These are phyloP conservation scores for Chaetomiaceae sp. DNA, from an alignment of 2,329 filamentous ascomycete genomes.

Conservation along the genomic window DNA sequence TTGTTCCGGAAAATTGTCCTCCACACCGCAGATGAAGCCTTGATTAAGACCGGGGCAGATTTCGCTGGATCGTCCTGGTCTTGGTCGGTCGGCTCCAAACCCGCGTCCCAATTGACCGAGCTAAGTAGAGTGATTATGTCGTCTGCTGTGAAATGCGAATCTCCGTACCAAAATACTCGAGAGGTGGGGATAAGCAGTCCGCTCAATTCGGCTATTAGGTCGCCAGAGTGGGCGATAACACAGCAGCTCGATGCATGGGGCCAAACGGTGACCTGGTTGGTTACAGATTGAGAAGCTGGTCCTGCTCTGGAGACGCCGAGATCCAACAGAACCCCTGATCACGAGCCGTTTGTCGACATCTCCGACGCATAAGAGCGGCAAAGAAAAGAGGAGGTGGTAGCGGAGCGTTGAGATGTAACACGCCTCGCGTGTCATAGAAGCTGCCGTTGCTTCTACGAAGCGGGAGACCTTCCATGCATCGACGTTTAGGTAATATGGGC, in stretches of 20 bases:
- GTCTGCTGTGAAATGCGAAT: too few relatives aligned
- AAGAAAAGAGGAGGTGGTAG: not conserved
- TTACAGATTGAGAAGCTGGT: not conserved
- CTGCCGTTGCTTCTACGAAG: not conserved
- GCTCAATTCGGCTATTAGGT: too few relatives aligned
- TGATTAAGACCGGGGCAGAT: too few relatives aligned
- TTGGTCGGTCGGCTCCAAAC: too few relatives aligned
- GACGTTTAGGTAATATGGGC: not conserved
- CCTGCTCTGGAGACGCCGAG: not conserved
- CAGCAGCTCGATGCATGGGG: too few relatives aligned
- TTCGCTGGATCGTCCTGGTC: too few relatives aligned
- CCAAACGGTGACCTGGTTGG: not conserved
- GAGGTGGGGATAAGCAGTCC: slow-evolving; percentile 4
- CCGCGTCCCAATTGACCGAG: too few relatives aligned
- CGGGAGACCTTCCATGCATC: not conserved
- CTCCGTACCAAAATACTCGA: too few relatives aligned
- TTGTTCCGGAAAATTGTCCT: too few relatives aligned
- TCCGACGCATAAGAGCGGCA: not conserved
- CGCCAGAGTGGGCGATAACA: too few relatives aligned
- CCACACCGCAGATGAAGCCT: too few relatives aligned
- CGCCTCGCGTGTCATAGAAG: slow-evolving; percentile 3
- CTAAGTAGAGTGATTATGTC: too few relatives aligned
- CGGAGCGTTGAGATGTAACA: not conserved
- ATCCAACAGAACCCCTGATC: not conserved
- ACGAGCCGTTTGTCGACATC: not conserved